Conservation (phyloP, 805 yeast species). For the Starmerella floris region DNA sequence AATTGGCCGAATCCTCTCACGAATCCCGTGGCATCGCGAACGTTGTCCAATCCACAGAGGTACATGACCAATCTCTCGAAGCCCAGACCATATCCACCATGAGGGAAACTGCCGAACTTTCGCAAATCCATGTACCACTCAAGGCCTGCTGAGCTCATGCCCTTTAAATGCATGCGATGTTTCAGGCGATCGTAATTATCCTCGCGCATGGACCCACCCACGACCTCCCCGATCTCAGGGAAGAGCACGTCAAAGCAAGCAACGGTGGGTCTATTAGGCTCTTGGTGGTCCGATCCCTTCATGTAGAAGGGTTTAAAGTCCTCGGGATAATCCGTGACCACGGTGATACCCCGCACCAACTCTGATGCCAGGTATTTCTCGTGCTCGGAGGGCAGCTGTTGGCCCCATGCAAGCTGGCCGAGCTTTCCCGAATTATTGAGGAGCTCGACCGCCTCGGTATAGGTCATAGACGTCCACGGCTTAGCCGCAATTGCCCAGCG, state of each 20-base stretch:
- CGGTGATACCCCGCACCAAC: conserved; percentile 52
- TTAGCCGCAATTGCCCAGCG: conserved; percentile 51
- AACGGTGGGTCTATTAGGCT: conserved; percentile 33
- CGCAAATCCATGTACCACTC: conserved; percentile 73
- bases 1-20: conserved; percentile 56
- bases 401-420: conserved; percentile 50
- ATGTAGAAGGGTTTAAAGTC: conserved; percentile 81
- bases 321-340: conserved; percentile 78
- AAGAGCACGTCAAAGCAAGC: conserved; percentile 81
- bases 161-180: conserved; percentile 37
- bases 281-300: conserved; percentile 32
- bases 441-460: conserved; percentile 57
- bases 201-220: conserved; percentile 91
- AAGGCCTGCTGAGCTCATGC: conserved; percentile 45
- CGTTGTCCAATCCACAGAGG: conserved; percentile 59
- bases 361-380: conserved; percentile 80
- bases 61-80: conserved; percentile 73
- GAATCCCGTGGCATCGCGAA: conserved; percentile 77
- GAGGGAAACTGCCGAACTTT: conserved; percentile 70
- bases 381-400: conserved; percentile 64
- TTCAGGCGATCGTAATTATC: conserved; percentile 40
- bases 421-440: conserved; percentile 29
- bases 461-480: conserved; percentile 59
- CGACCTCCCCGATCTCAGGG: conserved; percentile 85
- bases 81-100: conserved; percentile 96